These are phyloP conservation scores for Saxophila tyrrhenica DNA, from an alignment of 495 filamentous ascomycete genomes.

Conservation along the genomic window DNA sequence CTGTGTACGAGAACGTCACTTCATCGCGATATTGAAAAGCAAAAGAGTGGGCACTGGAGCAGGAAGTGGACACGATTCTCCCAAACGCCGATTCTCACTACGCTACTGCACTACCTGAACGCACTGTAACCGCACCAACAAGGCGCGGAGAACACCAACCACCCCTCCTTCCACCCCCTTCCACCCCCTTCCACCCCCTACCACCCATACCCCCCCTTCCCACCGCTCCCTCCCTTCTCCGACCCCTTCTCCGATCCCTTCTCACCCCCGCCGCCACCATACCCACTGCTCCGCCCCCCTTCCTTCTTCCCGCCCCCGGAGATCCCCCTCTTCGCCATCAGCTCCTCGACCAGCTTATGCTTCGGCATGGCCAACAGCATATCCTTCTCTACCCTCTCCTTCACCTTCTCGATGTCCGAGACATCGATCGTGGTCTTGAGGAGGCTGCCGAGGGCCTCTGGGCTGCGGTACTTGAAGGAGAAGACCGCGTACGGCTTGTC, in stretches of 20 bases:
- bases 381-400: constrained; percentile 13
- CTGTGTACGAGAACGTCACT: no score
- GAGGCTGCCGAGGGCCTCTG: constrained; percentile 20
- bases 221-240: background rate
- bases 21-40: no score
- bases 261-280: background rate
- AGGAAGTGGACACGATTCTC: no score
- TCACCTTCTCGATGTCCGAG: background rate
- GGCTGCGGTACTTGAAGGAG: constrained; percentile 36
- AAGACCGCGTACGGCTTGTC: constrained; percentile 39
- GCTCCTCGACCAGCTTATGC: constrained; percentile 23
- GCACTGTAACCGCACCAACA: background rate
- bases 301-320: background rate
- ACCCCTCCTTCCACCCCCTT: background rate
- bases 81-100: background rate
- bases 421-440: constrained; percentile 9
- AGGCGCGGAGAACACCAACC: background rate
- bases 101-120: background rate
- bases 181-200: background rate
- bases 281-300: background rate
- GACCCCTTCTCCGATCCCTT: background rate
- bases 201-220: background rate
- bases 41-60: no score
- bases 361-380: constrained; percentile 17
- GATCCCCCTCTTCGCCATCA: constrained; percentile 8